phyloP scores from a whole-genome alignment of 495 filamentous ascomycete species.

The Penicillium psychrofluorescens region DNA sequence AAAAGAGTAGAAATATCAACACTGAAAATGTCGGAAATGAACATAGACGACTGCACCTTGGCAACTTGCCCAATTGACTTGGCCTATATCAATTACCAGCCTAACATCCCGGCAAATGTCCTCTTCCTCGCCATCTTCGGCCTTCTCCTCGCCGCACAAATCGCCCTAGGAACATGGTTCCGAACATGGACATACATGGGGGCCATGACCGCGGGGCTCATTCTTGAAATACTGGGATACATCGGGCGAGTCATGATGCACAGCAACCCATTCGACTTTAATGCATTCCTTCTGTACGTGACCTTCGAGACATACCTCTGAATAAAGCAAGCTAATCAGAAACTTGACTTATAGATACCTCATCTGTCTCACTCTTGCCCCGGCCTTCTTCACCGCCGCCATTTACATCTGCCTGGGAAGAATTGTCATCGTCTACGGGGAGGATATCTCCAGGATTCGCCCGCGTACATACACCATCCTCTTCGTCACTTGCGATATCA shows the following conservation, averaged over 20 bases:
- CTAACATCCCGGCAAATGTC: constrained; percentile 26
- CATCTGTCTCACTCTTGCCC: constrained; percentile 46
- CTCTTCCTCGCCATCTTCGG: constrained; percentile 26
- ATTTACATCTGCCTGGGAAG: constrained; percentile 52
- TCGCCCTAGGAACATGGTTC: constrained; percentile 17
- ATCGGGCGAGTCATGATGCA: constrained; percentile 30
- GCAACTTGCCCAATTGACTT: constrained; percentile 23
- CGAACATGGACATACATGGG: constrained; percentile 24
- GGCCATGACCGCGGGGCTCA: constrained; percentile 15
- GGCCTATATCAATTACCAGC: constrained; percentile 28
- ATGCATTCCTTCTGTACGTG: constrained; percentile 32
- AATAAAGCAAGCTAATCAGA: constrained; percentile 1
- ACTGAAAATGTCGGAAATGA: constrained; percentile 3
- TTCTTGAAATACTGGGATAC: constrained; percentile 36
- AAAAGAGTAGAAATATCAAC: background rate
- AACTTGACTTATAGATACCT: constrained; percentile 27
- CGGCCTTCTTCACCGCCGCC: constrained; percentile 48
- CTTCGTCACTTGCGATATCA: constrained; percentile 47
- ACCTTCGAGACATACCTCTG: background rate
- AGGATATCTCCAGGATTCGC: constrained; percentile 36
- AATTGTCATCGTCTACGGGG: constrained; percentile 43
- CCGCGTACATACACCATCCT: constrained; percentile 44
- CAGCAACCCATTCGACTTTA: constrained; percentile 27
- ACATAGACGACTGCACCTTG: constrained; percentile 21
- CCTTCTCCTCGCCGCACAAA: constrained; percentile 21